Evolutionary conservation across 2,329 filamentous ascomycete species (phyloP).

Genomic region (Chaetomiaceae sp.): DNA sequence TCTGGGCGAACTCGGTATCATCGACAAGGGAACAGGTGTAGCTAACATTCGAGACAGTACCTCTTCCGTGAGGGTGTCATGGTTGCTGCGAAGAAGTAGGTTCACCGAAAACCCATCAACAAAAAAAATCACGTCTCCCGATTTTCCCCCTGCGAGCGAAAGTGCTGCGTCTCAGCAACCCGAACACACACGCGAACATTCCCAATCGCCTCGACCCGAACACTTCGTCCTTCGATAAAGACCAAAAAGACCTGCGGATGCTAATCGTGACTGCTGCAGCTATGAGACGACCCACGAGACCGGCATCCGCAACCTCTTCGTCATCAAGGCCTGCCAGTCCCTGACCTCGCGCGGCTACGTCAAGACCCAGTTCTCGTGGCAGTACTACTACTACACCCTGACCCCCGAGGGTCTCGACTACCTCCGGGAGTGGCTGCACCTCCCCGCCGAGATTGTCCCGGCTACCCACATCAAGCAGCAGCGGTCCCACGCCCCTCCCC

Average conservation of each 20-base stretch:
- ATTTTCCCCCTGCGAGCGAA: neutral
- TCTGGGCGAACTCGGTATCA: constrained; percentile 21
- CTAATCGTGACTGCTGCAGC: constrained; percentile 26
- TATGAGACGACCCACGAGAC: constrained; percentile 68
- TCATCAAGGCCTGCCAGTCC: constrained; percentile 99
- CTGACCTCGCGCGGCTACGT: constrained; percentile 96
- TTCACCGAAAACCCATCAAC: constrained; percentile 16
- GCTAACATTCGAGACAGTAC: constrained; percentile 36
- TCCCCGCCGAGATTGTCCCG: constrained; percentile 98
- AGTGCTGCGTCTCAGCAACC: constrained; percentile 6
- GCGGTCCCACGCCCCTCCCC: constrained; percentile 95
- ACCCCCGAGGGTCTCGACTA: constrained; percentile 98
- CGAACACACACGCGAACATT: constrained; percentile 9
- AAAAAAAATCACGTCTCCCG: neutral
- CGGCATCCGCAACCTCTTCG: constrained; percentile 99
- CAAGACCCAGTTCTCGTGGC: constrained; percentile 99
- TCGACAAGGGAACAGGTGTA: neutral
- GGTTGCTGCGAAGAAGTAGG: constrained; percentile 96
- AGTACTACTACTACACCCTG: constrained; percentile 99
- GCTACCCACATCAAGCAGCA: constrained; percentile 99
- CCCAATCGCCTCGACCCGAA: constrained; percentile 1
- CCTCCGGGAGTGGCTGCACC: constrained; percentile 99
- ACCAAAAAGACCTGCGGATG: constrained; percentile 13
- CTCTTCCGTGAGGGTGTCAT: constrained; percentile 92
- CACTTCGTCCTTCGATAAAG: neutral